Evolutionary conservation across 495 filamentous ascomycete species (phyloP).

Genomic region (Hypoxylon lienhwacheense): DNA sequence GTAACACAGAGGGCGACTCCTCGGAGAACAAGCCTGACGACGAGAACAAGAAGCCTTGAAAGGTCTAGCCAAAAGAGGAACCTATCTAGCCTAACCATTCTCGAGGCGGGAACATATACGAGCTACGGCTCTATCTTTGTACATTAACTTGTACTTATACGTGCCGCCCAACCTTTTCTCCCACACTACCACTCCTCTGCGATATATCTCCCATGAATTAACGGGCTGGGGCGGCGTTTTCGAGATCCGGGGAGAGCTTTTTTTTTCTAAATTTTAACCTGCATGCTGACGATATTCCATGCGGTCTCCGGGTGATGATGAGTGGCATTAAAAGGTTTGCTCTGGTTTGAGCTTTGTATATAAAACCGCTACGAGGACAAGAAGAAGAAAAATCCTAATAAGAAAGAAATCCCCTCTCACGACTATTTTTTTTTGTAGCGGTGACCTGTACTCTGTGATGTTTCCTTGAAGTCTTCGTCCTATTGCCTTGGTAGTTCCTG

Average conservation of each 20-base stretch:
- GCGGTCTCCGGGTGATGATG: slow-evolving; percentile 30
- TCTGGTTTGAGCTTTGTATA: slow-evolving; percentile 32
- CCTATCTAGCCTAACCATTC: slow-evolving; percentile 36
- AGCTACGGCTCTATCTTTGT: slow-evolving; percentile 38
- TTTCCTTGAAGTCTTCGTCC: background rate
- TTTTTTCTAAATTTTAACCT: slow-evolving; percentile 34
- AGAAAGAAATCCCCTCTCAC: slow-evolving; percentile 43
- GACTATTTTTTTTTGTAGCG: slow-evolving; percentile 2
- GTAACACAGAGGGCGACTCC: slow-evolving; percentile 44
- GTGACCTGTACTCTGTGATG: no score
- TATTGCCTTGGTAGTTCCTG: background rate
- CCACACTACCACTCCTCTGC: slow-evolving; percentile 34
- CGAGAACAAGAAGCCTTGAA: slow-evolving; percentile 56
- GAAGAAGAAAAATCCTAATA: slow-evolving; percentile 30
- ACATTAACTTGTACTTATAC: slow-evolving; percentile 51
- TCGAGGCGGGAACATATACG: slow-evolving; percentile 38
- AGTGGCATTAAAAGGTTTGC: slow-evolving; percentile 33
- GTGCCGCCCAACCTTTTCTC: slow-evolving; percentile 32
- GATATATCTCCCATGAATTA: slow-evolving; percentile 31
- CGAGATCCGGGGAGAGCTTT: slow-evolving; percentile 47
- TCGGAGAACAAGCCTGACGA: slow-evolving; percentile 86
- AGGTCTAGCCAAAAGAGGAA: slow-evolving; percentile 28
- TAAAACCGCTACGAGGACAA: slow-evolving; percentile 30
- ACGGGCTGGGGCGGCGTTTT: slow-evolving; percentile 52
- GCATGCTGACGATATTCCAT: slow-evolving; percentile 26